Base-by-base conservation (phyloP, 1,284 basidiomycete species). In the Malassezia caprae region DNA sequence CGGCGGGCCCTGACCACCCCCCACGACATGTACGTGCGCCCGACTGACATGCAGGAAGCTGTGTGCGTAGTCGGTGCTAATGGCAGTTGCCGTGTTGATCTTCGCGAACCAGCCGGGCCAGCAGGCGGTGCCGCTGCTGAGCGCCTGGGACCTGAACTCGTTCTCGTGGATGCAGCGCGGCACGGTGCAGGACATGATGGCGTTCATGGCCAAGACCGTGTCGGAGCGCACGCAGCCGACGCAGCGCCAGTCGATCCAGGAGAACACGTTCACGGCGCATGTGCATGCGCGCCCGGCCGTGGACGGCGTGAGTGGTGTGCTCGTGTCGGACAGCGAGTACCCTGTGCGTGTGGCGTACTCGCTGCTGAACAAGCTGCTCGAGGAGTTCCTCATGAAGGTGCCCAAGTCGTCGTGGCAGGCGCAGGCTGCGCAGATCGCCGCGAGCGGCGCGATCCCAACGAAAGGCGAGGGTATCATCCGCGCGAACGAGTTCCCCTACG, bases 261-360 rank as follows among this genome's bases (percentile, higher is more conserved):
- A 96, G 79, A 90, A 93, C 77, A 85, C 82, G 62, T 91, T 96
- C 76, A 87, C 84, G 21, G 90, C 90, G 0, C 90, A 98, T 78
- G 88, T 90, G 32, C 94, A 91, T 77, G 63, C 77, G 12, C 67
- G 69, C 2, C 72, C 71, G 1, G 68, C 73, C n/a, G 65, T 69
- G 8, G 76, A 76, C 48, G 66, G 66, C 27, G 57, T 68, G 44
- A 58, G 76, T 85, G 93, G 83, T 47, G 88, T 96, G 57, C 84
- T 96, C 71, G 87, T 98, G 68, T 86, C 90, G 35, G 93, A 96
- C 78, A 82, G 87, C 49, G 93, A 98, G 73, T 99, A 99, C 78
- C 94, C 93, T 45, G 87, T 89, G 53, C 85, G 94, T 52, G 89
- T 93, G 8, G 93, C 91, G 2, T 98, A 96, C 79, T 93, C 90